Evolutionary conservation across 2,329 filamentous ascomycete species (phyloP), one percentile per base, ranked within the genome.

Genomic region (Aspergillus quadricinctus): DNA sequence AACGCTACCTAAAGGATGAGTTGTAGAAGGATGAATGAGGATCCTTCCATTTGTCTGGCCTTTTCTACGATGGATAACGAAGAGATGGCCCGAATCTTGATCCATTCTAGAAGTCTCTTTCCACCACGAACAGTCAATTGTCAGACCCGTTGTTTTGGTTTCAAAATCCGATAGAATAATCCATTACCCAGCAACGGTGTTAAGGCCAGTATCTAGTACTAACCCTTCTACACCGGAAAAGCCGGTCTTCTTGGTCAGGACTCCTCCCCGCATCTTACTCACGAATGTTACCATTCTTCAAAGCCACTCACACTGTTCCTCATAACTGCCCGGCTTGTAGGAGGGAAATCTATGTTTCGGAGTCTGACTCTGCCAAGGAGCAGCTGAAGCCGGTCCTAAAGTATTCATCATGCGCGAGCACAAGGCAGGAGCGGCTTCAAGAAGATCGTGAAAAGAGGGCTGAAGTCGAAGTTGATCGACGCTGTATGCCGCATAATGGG

Each of bases 391-490:
- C 19, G n/a, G 58, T 25, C 31, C 43, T 48, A 59, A 41, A 14
- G 27, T 53, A 48, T 53, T 50, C 48, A 58, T 52, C 45, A 55
- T 59, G 21, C 56, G 29, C 21, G 53, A 60, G 11, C 28, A 35
- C 14, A 59, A 48, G 19, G 35, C 28, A 6, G 57, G 52, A 49
- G 43, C 29, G 27, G 51, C 50, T 19, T 54, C 25, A n/a, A 59
- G 28, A n/a, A 54, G 29, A 40, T 57, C 54, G n/a, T 57, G 49
- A 45, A 54, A 56, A 40, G 46, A 53, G 3, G 37, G 31, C 48
- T 56, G 54, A 4, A 48, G 7, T 21, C 28, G 49, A 25, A 57
- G 40, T 21, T 52, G 29, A 17, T 48, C 11, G 8, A 53, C 21
- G 31, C 35, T 45, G 37, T 57, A 55, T 23, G 56, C 27, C 5